Conservation (phyloP, 2,329 filamentous ascomycete species). For the Calonectria pseudoturangicola region DNA sequence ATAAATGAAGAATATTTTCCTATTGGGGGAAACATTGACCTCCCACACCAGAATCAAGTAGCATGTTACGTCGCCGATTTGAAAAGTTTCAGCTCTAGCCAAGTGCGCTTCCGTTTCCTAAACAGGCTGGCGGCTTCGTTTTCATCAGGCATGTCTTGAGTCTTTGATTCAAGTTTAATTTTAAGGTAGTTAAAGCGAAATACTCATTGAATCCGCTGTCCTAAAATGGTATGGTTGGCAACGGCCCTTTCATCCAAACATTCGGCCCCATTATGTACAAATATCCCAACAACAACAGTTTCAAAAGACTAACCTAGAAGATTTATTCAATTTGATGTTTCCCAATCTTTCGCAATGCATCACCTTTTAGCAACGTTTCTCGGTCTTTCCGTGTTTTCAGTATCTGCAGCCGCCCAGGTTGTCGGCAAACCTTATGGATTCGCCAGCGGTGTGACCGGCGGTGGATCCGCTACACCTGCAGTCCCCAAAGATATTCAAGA, state of each 20-base stretch:
- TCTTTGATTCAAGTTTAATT: background rate
- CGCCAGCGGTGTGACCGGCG: slow-evolving; percentile 73
- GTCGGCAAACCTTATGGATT: slow-evolving; percentile 63
- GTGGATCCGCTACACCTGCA: slow-evolving; percentile 71
- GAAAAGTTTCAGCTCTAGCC: background rate
- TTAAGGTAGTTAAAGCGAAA: background rate
- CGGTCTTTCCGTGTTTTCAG: background rate
- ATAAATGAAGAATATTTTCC: background rate
- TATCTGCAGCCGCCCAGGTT: slow-evolving; percentile 49
- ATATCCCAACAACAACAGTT: background rate
- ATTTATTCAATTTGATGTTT: background rate
- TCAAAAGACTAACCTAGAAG: background rate
- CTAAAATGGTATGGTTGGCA: background rate
- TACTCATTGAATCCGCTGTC: background rate
- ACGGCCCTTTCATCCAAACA: background rate
- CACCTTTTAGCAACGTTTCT: background rate
- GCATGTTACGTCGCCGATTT: background rate
- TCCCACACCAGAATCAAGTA: background rate
- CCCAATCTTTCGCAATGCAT: background rate
- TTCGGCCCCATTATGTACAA: background rate
- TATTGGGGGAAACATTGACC: background rate
- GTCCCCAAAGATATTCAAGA: slow-evolving; percentile 70
- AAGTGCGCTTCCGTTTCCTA: background rate
- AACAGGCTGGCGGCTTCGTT: background rate
- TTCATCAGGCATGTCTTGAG: background rate